A percentile compares a stretch with the other conserved stretches of the same genome.
Conservation (phyloP, 2,329 filamentous ascomycete species). For the Fusarium abutilonis region DNA sequence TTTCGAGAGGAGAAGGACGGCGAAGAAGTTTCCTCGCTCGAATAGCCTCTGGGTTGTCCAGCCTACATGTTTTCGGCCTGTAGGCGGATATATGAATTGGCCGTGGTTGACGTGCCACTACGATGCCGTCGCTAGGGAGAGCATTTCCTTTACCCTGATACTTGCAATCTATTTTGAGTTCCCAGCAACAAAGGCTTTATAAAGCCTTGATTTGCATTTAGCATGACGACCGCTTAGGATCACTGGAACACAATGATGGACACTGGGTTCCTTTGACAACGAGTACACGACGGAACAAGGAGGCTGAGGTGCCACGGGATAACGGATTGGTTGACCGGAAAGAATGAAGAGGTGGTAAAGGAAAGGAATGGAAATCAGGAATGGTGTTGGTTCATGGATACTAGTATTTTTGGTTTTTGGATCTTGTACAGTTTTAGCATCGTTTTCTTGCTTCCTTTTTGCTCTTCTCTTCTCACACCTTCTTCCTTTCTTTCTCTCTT, state of each 20-base stretch:
- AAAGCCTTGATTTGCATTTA: slow-evolving; percentile 5
- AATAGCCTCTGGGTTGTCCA: no score
- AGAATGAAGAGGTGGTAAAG: slow-evolving; percentile 29
- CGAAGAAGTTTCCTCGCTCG: slow-evolving; percentile 57
- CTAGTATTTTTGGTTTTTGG: slow-evolving; percentile 21
- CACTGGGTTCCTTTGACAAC: slow-evolving; percentile 28
- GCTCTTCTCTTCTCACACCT: no score
- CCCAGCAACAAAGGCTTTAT: slow-evolving; percentile 8
- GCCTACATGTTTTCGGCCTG: no score
- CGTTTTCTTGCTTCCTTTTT: slow-evolving; percentile 4
- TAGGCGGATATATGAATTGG: no score
- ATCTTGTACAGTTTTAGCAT: slow-evolving; percentile 38
- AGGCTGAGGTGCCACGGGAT: slow-evolving; percentile 18
- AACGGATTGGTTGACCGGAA: slow-evolving; percentile 25
- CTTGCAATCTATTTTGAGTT: slow-evolving; percentile 17
- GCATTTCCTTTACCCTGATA: slow-evolving; percentile 18
- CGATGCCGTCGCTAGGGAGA: no score
- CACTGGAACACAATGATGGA: slow-evolving; percentile 20
- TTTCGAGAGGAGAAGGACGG: slow-evolving; percentile 69
- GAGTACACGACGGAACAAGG: slow-evolving; percentile 30
- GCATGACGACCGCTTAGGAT: slow-evolving; percentile 11
- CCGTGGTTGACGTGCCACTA: no score
- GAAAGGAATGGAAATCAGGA: slow-evolving; percentile 1
- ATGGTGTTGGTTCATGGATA: slow-evolving; percentile 28
- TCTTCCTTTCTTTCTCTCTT: slow-evolving; percentile 7